Base-by-base conservation (phyloP, 768 basidiomycete genomes). In the Lentinus brumalis region DNA sequence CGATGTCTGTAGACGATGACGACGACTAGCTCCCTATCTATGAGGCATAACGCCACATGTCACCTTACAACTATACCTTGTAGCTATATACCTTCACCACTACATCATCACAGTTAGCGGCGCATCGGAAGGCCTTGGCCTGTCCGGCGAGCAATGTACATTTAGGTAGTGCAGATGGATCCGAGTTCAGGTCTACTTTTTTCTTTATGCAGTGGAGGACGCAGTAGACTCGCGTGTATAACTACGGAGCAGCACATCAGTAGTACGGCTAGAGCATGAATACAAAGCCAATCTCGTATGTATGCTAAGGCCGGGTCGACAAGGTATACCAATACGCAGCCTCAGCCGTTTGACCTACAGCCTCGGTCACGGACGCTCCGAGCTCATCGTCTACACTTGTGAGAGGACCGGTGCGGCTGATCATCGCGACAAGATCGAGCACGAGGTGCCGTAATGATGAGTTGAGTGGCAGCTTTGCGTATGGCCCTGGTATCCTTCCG, bases 401-500 rank as follows among this genome's bases (percentile, higher is more conserved):
- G 53, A 39, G 52, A 50, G 38, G 39, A 40, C 40, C 44, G 29
- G 55, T 44, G 31, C 44, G 39, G 59, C 50, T 7, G 8, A 81
- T 66, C 9, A 69, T 71, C 16, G 73, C 76, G 14, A 78, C 87
- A 41, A 91, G 75, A 67, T 94, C 87, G 64, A 96, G 69, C 16
- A 82, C 86, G 21, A 94, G 78, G 35, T 79, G 75, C 57, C 85
- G 82, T 45, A 86, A 63, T 21, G 71, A 69, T 40, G 76, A 74
- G 14, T 75, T 62, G 2, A 59, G 39, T 14, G 84, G 81, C n/a
- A 97, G 75, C 70, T 84, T 89, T 54, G 77, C 73, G 75, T 87
- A 98, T 26, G 96, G 96, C 0, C 96, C 96, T 15, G 77, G 75
- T 35, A 95, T 69, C 56, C 79, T 76, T 9, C 94, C 95, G 50